phyloP scores from a whole-genome alignment of 2,329 filamentous ascomycete species.

The Geoglossum cookeanum region DNA sequence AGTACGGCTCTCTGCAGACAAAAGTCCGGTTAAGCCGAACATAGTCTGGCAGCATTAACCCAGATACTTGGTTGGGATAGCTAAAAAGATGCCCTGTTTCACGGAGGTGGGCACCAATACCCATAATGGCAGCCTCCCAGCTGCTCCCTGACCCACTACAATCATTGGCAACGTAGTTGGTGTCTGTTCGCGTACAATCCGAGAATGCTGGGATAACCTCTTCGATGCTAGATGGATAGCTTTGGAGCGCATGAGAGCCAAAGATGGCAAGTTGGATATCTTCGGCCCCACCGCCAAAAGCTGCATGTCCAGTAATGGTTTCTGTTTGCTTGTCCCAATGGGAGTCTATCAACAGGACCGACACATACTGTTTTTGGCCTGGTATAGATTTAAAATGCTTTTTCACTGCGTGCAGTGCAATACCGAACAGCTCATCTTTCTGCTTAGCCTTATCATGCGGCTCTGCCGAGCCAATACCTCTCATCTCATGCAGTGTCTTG shows the following conservation, averaged over 20 bases:
- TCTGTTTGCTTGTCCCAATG: constrained; percentile 64
- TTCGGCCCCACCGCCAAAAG: constrained; percentile 57
- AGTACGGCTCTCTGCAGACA: constrained; percentile 62
- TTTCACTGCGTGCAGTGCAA: constrained; percentile 60
- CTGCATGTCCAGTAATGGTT: constrained; percentile 61
- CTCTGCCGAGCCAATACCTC: constrained; percentile 58
- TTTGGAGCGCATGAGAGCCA: constrained; percentile 79
- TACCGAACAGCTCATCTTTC: constrained; percentile 54
- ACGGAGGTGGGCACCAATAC: constrained; percentile 82
- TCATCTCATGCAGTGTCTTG: constrained; percentile 69
- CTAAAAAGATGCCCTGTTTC: constrained; percentile 82
- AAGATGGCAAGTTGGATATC: constrained; percentile 72
- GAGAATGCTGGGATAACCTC: constrained; percentile 78
- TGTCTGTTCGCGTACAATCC: constrained; percentile 80
- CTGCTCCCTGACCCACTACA: constrained; percentile 72
- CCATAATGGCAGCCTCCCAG: constrained; percentile 90
- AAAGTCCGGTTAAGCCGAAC: constrained; percentile 71
- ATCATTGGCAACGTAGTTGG: constrained; percentile 62
- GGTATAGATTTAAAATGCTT: constrained; percentile 54
- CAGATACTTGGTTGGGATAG: constrained; percentile 71
- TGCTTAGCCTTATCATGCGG: constrained; percentile 51
- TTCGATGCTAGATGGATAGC: constrained; percentile 74
- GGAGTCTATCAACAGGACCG: constrained; percentile 67
- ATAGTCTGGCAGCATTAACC: constrained; percentile 87
- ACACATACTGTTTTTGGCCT: constrained; percentile 76